Base-by-base conservation (phyloP, 2,329 filamentous ascomycete species). In the Acrocalymma vagum region DNA sequence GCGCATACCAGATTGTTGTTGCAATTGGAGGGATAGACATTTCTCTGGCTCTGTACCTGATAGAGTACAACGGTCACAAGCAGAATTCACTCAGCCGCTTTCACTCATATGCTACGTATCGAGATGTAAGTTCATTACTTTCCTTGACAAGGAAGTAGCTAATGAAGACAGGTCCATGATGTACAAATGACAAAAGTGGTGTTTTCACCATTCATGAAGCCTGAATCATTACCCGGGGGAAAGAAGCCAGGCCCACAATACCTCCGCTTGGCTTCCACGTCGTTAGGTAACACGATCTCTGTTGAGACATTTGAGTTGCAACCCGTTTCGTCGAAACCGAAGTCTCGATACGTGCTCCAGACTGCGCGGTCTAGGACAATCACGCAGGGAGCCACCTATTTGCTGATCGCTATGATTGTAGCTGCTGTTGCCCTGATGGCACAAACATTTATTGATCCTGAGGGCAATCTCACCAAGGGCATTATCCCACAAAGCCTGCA, bases 1-100 rank as follows among this genome's bases (percentile, higher is more conserved):
- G 81, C 36, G 84, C 87, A 44, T 82, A 85, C 30, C 90, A 96
- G 70, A 87, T 90, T 51, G 81, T 87, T 30, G 79, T 96, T 52
- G 92, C 91, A 6, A 83, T 95, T 10, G 88, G 88, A 3, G 87
- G 86, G 7, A 87, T 88, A 56, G 88, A 95, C 66, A 84, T 85
- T 45, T 90, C 89, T 9, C 85, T 96, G 51, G 83, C 82, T 5
- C 73, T 96, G 18, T 87, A 86, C 68, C 92, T 89, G 0, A 73
- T 95, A 42, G 87, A 95, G 51, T 88, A 90, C 63, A 65, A 88
- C 58, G 69, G 73, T 6, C 60, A 63, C 3, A 69, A 67, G 2
- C 62, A 58, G 20, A 74, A 72, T 45, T 74, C 69, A 3, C 73
- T 79, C 52, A 71, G 74, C 26, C 67, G 70, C 6, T 73, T 85